These are phyloP conservation scores for Cystoderma amianthinum DNA, from an alignment of 768 basidiomycete species.

Conservation along the genomic window DNA sequence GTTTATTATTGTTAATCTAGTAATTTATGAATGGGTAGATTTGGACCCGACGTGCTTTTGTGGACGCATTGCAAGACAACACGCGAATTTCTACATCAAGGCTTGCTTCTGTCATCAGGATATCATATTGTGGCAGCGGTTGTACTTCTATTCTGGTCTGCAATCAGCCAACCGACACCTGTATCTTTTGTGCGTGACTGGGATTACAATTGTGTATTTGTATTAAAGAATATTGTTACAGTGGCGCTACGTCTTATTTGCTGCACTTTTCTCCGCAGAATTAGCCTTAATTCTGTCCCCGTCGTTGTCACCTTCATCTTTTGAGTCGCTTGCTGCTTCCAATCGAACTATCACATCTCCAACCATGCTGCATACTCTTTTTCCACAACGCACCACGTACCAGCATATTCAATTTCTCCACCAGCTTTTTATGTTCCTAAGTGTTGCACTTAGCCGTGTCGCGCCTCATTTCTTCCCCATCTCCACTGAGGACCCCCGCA, in stretches of 20 bases:
- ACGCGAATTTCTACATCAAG: conserved; percentile 62
- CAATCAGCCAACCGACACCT: conserved; percentile 50
- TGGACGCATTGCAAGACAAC: conserved; percentile 65
- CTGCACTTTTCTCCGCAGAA: conserved; percentile 54
- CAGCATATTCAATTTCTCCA: conserved; percentile 78
- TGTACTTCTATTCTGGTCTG: conserved; percentile 55
- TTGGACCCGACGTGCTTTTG: conserved; percentile 63
- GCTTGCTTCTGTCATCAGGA: conserved; percentile 52
- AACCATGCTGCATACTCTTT: conserved; percentile 25
- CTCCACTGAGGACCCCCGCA: conserved; percentile 20
- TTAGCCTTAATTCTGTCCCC: conserved; percentile 60
- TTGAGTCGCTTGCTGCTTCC: conserved; percentile 15
- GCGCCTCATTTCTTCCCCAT: conserved; percentile 62
- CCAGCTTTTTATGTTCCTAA: conserved; percentile 68
- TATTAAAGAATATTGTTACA: no score
- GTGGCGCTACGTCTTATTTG: conserved; percentile 80
- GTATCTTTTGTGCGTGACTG: conserved; percentile 61
- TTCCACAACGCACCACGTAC: conserved; percentile 63
- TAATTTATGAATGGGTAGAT: conserved; percentile 33
- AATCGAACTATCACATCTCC: no score
- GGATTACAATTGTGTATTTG: no score
- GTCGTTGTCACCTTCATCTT: conserved; percentile 28
- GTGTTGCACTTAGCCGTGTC: conserved; percentile 65
- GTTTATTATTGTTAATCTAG: conserved; percentile 2
- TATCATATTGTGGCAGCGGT: conserved; percentile 62